These are phyloP conservation scores for Pythium vanterpoolii DNA, from an alignment of 352 stramenopile species.

Conservation along the genomic window DNA sequence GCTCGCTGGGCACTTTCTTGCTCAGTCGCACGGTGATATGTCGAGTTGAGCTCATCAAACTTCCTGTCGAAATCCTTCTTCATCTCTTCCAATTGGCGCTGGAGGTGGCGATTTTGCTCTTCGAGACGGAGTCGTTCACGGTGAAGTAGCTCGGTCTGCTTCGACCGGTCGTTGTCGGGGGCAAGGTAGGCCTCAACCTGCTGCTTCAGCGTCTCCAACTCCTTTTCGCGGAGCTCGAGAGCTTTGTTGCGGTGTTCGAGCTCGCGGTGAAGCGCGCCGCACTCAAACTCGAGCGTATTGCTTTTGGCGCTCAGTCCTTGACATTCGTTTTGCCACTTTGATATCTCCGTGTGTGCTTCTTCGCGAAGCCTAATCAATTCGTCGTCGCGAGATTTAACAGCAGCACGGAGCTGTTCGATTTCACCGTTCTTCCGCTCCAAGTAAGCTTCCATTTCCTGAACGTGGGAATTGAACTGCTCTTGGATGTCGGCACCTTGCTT, in stretches of 20 bases:
- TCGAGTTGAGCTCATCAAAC: conserved; percentile 42
- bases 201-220: conserved; percentile 43
- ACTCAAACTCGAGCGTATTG: conserved; percentile 37
- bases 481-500: conserved; percentile 51
- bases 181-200: conserved; percentile 55
- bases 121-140: conserved; percentile 51
- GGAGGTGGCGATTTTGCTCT: conserved; percentile 52
- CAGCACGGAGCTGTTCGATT: conserved; percentile 47
- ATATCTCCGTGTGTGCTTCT: conserved; percentile 37
- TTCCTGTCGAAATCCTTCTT: conserved; percentile 40
- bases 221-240: conserved; percentile 44
- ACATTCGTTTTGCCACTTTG: conserved; percentile 47
- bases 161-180: conserved; percentile 48
- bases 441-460: conserved; percentile 33
- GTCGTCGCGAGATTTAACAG: conserved; percentile 48
- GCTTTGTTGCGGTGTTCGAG: conserved; percentile 51
- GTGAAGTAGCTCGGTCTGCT: conserved; percentile 54
- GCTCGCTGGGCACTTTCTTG: conserved; percentile 49
- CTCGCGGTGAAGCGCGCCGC: conserved; percentile 43
- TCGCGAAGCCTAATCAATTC: conserved; percentile 32
- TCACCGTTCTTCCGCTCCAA: conserved; percentile 39
- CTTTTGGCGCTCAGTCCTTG: conserved; percentile 40
- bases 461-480: conserved; percentile 52
- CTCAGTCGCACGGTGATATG: conserved; percentile 39
- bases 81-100: conserved; percentile 40